Base-by-base conservation (phyloP, 805 yeast species). In the Jamesozyma piceae region DNA sequence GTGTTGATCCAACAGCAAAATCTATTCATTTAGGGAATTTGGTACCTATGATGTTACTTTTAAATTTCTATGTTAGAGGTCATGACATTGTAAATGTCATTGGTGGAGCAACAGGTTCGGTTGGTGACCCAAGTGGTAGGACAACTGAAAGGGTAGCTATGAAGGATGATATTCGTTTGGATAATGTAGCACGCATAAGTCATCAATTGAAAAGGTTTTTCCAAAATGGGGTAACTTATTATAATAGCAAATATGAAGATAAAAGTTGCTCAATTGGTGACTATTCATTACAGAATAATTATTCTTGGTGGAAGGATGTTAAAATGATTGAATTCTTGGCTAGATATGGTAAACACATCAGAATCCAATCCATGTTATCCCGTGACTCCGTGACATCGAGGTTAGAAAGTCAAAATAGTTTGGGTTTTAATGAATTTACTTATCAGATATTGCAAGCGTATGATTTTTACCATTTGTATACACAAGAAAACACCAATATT, bases 111-210 rank as follows among this genome's bases (percentile, higher is more conserved):
- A 92, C 98, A 0, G 97, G 96, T 8, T 74, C 75, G 11, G 95
- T 92, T 2, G 98, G 98, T 6, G 98, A 92, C 61, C 98, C 98
- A 6, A 85, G 95, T 41, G 98, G 97, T 0, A 71, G 96, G 51
- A 66, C 73, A 0, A 76, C 89, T 0, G 97, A 88, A 55, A 71
- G 98, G 43, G 61, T 65, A 10, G 67, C 63, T 14, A 72, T 89
- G 69, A 77, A 68, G n/a, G 68, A 66, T 3, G 57, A 65, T 2
- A 71, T 67, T 5, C 66, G 90, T 41, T 50, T 65, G 29, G 61
- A 60, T 9, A 92, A 92, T 57, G 77, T 84, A 5, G 49, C 51
- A 0, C 63, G 66, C 17, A 86, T 90, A 37, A 69, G 76, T 35
- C 32, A 36, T 1, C 98, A 90, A 57, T 69, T 90, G 66, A 50